Evolutionary conservation across 768 basidiomycete genomes (phyloP), one percentile per base, ranked within the genome.

Genomic region (Kwoniella sp.): DNA sequence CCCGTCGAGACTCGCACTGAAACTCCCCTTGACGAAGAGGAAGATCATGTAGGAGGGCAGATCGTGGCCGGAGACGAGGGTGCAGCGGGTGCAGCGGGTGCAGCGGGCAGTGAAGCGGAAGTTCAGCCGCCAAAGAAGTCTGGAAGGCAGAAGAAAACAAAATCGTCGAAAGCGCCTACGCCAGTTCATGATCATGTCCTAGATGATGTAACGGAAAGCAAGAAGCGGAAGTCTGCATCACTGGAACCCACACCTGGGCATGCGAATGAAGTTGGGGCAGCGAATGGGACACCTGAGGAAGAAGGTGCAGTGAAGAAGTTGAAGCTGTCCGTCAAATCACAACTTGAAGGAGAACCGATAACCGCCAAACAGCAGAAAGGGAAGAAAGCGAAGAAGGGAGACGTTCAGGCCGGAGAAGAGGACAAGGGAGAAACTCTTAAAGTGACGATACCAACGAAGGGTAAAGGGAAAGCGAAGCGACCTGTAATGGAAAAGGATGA

Each of bases 311-410:
- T 17, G 25, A 49, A 49, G 13, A 47, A 62, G 50, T 12, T 30
- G 13, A 51, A 60, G 24, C 15, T 33, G 9, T 51, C 33, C 10
- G 22, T n/a, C 25, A 52, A 49, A 58, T n/a, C 21, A 7, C 47
- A 4, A 24, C 25, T 8, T 30, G 47, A 19, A 10, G 47, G 40
- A 40, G 30, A 50, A 9, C 50, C 57, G 3, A 60, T 37, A 30
- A 36, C 59, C 3, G 59, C 15, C 26, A 44, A 49, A 17, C 25
- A 44, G 40, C 8, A 44, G 15, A 44, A 52, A 3, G 51, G 25
- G 22, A 22, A 22, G 10, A 50, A 60, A 27, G 30, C 50, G 12
- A 60, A 60, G n/a, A 53, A 44, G 36, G 44, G 53, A 22, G 15
- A 44, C 17, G 17, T 9, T 10, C 40, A 9, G 40, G 8, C 40